Base-by-base conservation (phyloP, 2,329 filamentous ascomycete genomes). In the Helotiales sp. region DNA sequence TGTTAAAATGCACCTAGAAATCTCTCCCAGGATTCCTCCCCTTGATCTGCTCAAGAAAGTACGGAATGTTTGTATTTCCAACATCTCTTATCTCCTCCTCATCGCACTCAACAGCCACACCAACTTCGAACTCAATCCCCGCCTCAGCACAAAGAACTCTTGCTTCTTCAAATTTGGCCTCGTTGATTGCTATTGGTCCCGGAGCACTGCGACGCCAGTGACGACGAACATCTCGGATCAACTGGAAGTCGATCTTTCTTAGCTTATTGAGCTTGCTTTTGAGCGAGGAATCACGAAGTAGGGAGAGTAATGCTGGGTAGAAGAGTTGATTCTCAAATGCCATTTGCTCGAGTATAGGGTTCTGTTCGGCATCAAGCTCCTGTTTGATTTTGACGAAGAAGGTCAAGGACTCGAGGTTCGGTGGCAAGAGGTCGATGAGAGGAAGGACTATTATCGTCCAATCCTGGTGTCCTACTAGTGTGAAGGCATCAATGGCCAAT, bases 401-500 rank as follows among this genome's bases (percentile, higher is more conserved):
- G 3, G 34, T 59, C 3, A 62, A 47, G 5, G 10, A 17, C 3
- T 47, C 12, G 1, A 61, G 24, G n/a, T 50, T 57, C 12, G 56
- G 40, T 3, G 56, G 58, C 3, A 63, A 25, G 4, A 34, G 5
- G 33, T 63, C 50, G 4, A 59, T 25, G 22, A 61, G 33, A 5
- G 31, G 24, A 9, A 54, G 49, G 5, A 25, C 31, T 5, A 40
- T 29, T 9, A 38, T 27, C 2, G 31, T 27, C 61, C 61, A 59
- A 2, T 31, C 30, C 22, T 61, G 55, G 36, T 63, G 61, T 9
- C 58, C 58, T 29, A 44, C 49, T 1, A 63, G 42, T 12, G 58
- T 49, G 8, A 33, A 31, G 17, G 31, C 61, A 25, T 63, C 58
- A n/a, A 63, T 63, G 7, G 56, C 49, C 17, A 63, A 30, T 6